Evolutionary conservation across 305 asterid genomes (phyloP).

Genomic region (Striga hermonthica): DNA sequence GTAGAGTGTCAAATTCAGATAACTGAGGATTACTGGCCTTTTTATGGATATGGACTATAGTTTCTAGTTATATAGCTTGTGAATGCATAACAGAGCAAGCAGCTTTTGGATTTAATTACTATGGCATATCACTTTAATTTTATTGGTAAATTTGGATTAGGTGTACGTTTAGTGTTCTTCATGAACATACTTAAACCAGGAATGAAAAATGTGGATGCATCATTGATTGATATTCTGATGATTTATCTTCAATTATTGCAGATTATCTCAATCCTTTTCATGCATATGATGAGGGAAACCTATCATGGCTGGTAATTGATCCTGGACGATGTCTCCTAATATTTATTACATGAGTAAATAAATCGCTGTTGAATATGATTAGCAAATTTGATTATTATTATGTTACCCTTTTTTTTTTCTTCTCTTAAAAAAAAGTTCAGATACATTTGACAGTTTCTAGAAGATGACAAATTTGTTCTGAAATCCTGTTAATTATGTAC

Average conservation of each 20-base stretch:
- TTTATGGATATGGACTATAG: too few relatives aligned
- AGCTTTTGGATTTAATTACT: too few relatives aligned
- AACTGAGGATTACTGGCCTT: too few relatives aligned
- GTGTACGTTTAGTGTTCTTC: not conserved
- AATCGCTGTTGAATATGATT: too few relatives aligned
- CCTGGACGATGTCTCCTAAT: constrained; percentile 3
- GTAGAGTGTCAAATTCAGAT: too few relatives aligned
- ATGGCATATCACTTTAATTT: too few relatives aligned
- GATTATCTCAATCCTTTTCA: constrained; percentile 92
- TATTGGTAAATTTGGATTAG: too few relatives aligned
- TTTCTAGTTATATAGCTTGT: too few relatives aligned
- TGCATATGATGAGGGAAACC: constrained; percentile 94
- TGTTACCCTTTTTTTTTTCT: too few relatives aligned
- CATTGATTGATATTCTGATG: constrained; percentile 15
- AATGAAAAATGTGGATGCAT: not conserved
- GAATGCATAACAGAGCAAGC: too few relatives aligned
- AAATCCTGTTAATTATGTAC: not conserved
- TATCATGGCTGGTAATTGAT: constrained; percentile 89
- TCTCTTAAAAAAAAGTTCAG: too few relatives aligned
- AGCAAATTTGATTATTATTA: too few relatives aligned
- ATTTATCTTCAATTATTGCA: constrained; percentile 35
- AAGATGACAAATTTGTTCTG: not conserved
- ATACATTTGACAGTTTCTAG: not conserved
- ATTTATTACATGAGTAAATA: not conserved
- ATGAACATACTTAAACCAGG: not conserved